Evolutionary conservation across 2,329 filamentous ascomycete genomes (phyloP), one percentile per base, ranked within the genome.

Genomic region (Bisporella sp.): DNA sequence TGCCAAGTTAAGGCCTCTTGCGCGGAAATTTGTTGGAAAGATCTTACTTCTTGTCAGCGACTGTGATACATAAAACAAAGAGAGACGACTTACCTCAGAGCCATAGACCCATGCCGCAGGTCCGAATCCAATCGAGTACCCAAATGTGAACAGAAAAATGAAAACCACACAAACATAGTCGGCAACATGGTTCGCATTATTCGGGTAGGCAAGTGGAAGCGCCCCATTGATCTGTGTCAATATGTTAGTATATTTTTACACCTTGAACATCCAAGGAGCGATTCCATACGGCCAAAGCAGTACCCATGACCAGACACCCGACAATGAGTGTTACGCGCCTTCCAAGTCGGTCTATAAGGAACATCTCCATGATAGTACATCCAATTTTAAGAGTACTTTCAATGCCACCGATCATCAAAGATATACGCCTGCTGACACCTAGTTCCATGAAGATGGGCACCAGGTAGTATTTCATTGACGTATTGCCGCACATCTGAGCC

Each of bases 391-490:
- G 59, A 1, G 77, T 79, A 55, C 74, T 78, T 61, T 81, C 78
- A 32, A 78, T 74, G 2, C 76, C 77, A 5, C 76, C 74, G 1
- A 74, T 74, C 63, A 81, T 67, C 41, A 82, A 63, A 1, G 76
- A 71, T 12, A 75, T 50, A 6, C 73, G 69, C 5, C 70, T 71
- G 37, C 67, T 65, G 1, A 81, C 62, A 0, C 79, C 78, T 1
- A 81, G 64, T 3, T 71, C 71, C 47, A 69, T 62, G 51, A 81
- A 74, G 6, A 80, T 73, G 0, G 71, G 73, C 0, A 78, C 78
- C 0, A 81, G 69, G 56, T 81, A 81, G 57, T 81, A 81, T 57
- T 81, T 81, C 69, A 81, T 80, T 3, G 76, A 77, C 0, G 77
- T 76, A 11, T 77, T 76, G 21, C 78, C 78, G 55, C 76, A 79